These are phyloP conservation scores for Globisporangium emineosum DNA, from an alignment of 352 stramenopile species.

Conservation along the genomic window DNA sequence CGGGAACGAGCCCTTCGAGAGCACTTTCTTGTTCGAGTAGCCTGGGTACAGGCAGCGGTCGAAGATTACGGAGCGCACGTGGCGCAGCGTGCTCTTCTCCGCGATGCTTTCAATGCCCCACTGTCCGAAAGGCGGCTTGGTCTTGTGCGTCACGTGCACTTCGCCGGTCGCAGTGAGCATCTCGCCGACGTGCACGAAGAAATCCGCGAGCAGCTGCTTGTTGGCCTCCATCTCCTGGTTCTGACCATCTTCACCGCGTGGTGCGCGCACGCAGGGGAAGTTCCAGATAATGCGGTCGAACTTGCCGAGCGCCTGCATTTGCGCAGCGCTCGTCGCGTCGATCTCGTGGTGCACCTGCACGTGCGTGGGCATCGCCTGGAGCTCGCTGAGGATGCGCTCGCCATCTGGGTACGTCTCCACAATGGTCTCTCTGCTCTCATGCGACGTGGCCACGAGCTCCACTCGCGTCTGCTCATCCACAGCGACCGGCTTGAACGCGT, in stretches of 20 bases:
- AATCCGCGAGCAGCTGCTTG: slow-evolving; percentile 88
- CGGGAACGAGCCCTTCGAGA: slow-evolving; percentile 94
- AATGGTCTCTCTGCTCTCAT: slow-evolving; percentile 87
- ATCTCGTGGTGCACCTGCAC: slow-evolving; percentile 84
- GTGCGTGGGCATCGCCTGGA: slow-evolving; percentile 49
- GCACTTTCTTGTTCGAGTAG: slow-evolving; percentile 96
- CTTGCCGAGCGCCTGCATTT: slow-evolving; percentile 57
- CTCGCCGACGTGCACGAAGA: slow-evolving; percentile 71
- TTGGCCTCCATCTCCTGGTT: slow-evolving; percentile 95
- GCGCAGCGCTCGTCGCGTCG: slow-evolving; percentile 85
- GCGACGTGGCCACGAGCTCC: slow-evolving; percentile 88
- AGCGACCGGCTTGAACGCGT: slow-evolving; percentile 31
- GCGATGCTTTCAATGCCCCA: slow-evolving; percentile 83
- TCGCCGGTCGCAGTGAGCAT: slow-evolving; percentile 71
- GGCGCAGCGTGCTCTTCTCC: slow-evolving; percentile 35
- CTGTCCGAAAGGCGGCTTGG: slow-evolving; percentile 88
- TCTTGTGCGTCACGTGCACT: slow-evolving; percentile 96
- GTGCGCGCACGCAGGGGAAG: slow-evolving; percentile 93
- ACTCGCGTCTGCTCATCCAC: slow-evolving; percentile 17
- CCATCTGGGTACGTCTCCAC: slow-evolving; percentile 89
- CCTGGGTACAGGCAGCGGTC: slow-evolving; percentile 90
- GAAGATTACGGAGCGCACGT: slow-evolving; percentile 87
- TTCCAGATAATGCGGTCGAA: slow-evolving; percentile 97
- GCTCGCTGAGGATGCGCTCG: slow-evolving; percentile 68
- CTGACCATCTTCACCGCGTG: slow-evolving; percentile 93